Base-by-base conservation (phyloP, 2,329 filamentous ascomycete genomes). In the Aspergillus flavus region DNA sequence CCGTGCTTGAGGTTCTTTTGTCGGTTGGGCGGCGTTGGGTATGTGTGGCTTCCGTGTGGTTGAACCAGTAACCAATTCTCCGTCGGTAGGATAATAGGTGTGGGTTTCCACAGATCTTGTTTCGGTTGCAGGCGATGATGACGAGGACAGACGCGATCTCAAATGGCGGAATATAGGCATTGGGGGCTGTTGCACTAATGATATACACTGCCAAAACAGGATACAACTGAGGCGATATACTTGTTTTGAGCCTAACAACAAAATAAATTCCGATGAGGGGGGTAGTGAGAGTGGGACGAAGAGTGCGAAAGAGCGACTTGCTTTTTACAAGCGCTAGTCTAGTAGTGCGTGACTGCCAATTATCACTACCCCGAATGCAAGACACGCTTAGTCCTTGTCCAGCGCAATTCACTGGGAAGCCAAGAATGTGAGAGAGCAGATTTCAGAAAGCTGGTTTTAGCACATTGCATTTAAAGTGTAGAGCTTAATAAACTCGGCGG, bases 401-500 rank as follows among this genome's bases (percentile, higher is more conserved):
- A 39, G 21, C 23, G 23, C 11, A 50, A 26, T 28, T 39, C 21
- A 59, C 54, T 23, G 56, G 36, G 16, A 19, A 41, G 30, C 23
- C 9, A 46, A 50, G 57, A 43, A 46, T 56, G 39, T 54, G 57
- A 58, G 36, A 46, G 26, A 36, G 34, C 63, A 62, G 48, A 55
- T 60, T 55, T 36, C 26, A 43, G 32, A 23, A 23, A 21, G 30
- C 34, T 10, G n/a, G 30, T n/a, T 19, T 34, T 21, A 36, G 45
- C 28, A 41, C 36, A 45, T 14, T 41, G n/a, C 57, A 39, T 52
- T 45, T 32, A 26, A 32, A 23, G 26, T 7, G 28, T 16, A 53
- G 30, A 58, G 59, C 48, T 64, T 61, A 50, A 64, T 59, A 61
- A 26, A 23, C 34, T 45, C 28, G 43, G 36, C 52, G 48, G 43